Conservation (phyloP, 176 grass and related monocot genomes). For the Poa annua region DNA sequence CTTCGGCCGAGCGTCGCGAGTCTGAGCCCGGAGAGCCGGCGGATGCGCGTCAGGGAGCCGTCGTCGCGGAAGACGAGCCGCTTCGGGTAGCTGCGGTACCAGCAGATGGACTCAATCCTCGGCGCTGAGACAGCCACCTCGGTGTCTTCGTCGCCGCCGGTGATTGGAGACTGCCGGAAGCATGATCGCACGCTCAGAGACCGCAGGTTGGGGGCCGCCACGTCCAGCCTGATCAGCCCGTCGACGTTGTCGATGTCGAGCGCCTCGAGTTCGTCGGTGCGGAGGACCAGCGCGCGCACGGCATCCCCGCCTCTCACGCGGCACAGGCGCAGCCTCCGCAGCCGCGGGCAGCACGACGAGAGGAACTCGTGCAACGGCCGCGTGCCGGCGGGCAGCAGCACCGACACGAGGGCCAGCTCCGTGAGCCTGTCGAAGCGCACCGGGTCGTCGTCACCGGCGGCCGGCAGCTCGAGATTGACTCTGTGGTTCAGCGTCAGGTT, state of each 20-base stretch:
- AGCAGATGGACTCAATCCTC: background rate
- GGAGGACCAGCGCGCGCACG: constrained; percentile 6
- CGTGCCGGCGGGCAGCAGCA: background rate
- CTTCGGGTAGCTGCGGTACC: constrained; percentile 28
- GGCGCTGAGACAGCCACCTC: constrained; percentile 3
- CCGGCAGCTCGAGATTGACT: background rate
- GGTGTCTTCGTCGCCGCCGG: background rate
- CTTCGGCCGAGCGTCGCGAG: constrained; percentile 1
- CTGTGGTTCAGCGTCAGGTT: background rate
- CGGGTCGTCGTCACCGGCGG: background rate
- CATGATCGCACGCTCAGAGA: background rate
- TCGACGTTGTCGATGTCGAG: constrained; percentile 12
- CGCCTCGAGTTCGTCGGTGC: background rate
- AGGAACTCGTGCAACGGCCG: constrained; percentile 27
- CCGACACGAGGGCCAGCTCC: background rate
- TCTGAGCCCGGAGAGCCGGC: constrained; percentile 9
- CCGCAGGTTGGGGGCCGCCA: background rate
- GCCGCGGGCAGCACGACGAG: constrained; percentile 25
- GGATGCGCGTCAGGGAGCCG: constrained; percentile 4
- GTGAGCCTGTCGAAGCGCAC: constrained; percentile 9
- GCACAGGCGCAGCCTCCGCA: constrained; percentile 13
- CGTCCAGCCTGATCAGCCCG: background rate
- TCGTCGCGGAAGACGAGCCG: background rate
- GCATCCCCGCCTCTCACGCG: background rate
- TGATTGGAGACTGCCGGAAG: no score